Base-by-base conservation (phyloP, 768 basidiomycete genomes). In the Austroboletus festivus region DNA sequence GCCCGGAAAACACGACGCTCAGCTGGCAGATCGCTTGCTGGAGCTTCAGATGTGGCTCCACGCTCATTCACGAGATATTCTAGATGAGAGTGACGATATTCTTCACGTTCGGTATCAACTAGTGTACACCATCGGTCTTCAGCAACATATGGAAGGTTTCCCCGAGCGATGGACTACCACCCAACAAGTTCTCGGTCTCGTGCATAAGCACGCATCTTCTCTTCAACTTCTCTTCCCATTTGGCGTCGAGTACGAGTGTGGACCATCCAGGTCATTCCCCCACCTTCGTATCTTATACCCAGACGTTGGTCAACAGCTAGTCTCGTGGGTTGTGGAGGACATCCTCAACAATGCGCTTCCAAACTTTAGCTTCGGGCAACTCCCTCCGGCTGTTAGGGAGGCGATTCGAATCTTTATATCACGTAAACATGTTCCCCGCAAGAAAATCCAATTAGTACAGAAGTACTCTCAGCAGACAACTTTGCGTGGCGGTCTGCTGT, bases 401-500 rank as follows among this genome's bases (percentile, higher is more conserved):
- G n/a, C n/a, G n/a, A n/a, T n/a, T n/a, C n/a, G n/a, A n/a, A n/a
- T n/a, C n/a, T n/a, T n/a, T n/a, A n/a, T n/a, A n/a, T n/a, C n/a
- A n/a, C n/a, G n/a, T n/a, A n/a, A n/a, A n/a, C n/a, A n/a, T n/a
- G n/a, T n/a, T n/a, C n/a, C n/a, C n/a, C n/a, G n/a, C n/a, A n/a
- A n/a, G n/a, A n/a, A n/a, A n/a, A n/a, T n/a, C n/a, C n/a, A n/a
- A n/a, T n/a, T n/a, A n/a, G n/a, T n/a, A n/a, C n/a, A n/a, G n/a
- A n/a, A n/a, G n/a, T n/a, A n/a, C n/a, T n/a, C n/a, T n/a, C n/a
- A n/a, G n/a, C n/a, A n/a, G n/a, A n/a, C n/a, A n/a, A n/a, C n/a
- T n/a, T 46, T 61, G 15, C 74, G 73, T 70, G 62, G 58, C 20
- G 54, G 58, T 33, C 47, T 79, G n/a, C 64, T 79, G 6, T 62